Evolutionary conservation across 768 basidiomycete genomes (phyloP).

Genomic region (Tylopilus sp.): DNA sequence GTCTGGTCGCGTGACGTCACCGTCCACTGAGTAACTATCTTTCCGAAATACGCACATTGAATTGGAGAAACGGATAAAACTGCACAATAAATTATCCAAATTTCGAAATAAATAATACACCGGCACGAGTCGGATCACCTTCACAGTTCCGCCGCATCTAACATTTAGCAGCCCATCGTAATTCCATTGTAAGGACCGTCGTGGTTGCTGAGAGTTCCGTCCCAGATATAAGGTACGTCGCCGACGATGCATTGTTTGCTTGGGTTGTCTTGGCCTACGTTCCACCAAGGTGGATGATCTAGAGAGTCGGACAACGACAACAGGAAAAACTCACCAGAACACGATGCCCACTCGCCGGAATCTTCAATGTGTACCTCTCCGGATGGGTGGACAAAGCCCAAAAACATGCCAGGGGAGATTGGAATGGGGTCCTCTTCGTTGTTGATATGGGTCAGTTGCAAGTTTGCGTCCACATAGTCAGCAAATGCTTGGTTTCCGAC

Average conservation of each 20-base stretch:
- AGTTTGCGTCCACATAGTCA: slow-evolving; percentile 47
- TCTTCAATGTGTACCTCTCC: slow-evolving; percentile 46
- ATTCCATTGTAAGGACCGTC: slow-evolving; percentile 36
- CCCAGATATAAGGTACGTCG: slow-evolving; percentile 40
- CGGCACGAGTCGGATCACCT: not conserved
- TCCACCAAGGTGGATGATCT: not conserved
- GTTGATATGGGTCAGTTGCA: slow-evolving; percentile 50
- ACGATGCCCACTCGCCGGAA: slow-evolving; percentile 47
- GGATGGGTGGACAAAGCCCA: slow-evolving; percentile 38
- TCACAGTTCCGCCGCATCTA: not conserved
- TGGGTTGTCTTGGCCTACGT: slow-evolving; percentile 56
- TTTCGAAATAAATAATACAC: not conserved
- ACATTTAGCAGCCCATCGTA: slow-evolving; percentile 24
- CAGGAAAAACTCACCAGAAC: slow-evolving; percentile 39
- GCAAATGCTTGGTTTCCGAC: slow-evolving; percentile 61
- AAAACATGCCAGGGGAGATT: slow-evolving; percentile 31
- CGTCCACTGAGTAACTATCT: too few species aligned
- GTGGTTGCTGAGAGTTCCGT: slow-evolving; percentile 42
- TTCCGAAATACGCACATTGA: too few species aligned
- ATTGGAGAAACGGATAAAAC: too few species aligned
- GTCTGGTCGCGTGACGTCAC: too few species aligned
- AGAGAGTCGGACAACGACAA: not conserved
- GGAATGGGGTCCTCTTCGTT: slow-evolving; percentile 45
- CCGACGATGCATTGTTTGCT: slow-evolving; percentile 31
- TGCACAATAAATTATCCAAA: too few species aligned